Percentiles rank a stretch among this genome's conserved stretches.
Conservation (phyloP, 2,329 filamentous ascomycete genomes). For the Fusarium sp. region DNA sequence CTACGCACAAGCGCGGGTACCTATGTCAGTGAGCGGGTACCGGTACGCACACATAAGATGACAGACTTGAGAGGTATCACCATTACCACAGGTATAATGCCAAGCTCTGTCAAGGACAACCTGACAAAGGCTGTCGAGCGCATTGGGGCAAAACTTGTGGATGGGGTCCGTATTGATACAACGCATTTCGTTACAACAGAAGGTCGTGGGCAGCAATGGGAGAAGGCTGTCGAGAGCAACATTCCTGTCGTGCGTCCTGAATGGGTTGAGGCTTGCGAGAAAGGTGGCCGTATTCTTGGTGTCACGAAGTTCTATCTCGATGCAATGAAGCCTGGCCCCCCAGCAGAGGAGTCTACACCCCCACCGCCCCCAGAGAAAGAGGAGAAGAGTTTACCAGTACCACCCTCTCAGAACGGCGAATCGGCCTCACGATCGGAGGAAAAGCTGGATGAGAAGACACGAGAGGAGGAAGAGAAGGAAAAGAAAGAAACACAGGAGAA, state of each 20-base stretch:
- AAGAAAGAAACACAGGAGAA: conserved; percentile 39
- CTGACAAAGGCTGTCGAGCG: conserved; percentile 81
- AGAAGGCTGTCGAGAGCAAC: conserved; percentile 97
- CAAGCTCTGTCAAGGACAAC: conserved; percentile 76
- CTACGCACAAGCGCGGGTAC: conserved; percentile 92
- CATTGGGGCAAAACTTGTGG: conserved; percentile 92
- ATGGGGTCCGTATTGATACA: conserved; percentile 93
- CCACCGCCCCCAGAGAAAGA: conserved; percentile 50
- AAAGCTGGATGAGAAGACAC: conserved; percentile 45
- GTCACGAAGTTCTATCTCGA: conserved; percentile 97
- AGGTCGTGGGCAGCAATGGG: conserved; percentile 89
- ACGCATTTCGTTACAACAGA: conserved; percentile 99
- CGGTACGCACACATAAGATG: conserved; percentile 97
- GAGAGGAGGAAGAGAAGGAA: conserved; percentile 46
- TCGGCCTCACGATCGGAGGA: conserved; percentile 45
- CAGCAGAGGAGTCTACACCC: conserved; percentile 50
- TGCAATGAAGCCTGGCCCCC: conserved; percentile 68
- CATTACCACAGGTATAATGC: conserved; percentile 89
- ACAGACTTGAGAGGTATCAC: conserved; percentile 96
- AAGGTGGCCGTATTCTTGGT: conserved; percentile 90
- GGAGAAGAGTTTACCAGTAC: conserved; percentile 49
- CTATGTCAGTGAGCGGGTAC: conserved; percentile 83
- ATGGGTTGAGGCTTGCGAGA: conserved; percentile 97
- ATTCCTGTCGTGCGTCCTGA: conserved; percentile 96
- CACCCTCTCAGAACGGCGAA: conserved; percentile 39